Conservation (phyloP, 768 basidiomycete genomes). For the Candolleomyces eurysporus region DNA sequence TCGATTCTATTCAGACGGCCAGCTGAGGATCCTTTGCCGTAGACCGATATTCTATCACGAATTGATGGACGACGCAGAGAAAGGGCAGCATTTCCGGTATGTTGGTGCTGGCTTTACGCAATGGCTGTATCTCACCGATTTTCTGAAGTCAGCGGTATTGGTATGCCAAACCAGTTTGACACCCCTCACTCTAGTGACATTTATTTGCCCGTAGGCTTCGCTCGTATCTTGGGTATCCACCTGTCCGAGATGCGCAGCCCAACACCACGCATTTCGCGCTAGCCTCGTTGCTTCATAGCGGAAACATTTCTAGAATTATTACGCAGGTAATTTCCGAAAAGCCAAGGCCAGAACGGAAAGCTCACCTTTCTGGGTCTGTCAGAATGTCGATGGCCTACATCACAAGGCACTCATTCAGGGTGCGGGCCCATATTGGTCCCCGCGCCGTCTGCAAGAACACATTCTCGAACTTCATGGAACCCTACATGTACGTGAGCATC, state of each 20-base stretch:
- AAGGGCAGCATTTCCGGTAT: constrained; percentile 71
- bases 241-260: constrained; percentile 77
- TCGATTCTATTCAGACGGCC: not conserved
- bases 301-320: constrained; percentile 59
- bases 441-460: constrained; percentile 31
- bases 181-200: constrained; percentile 7
- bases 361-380: not conserved
- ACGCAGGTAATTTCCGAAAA: constrained; percentile 57
- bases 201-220: constrained; percentile 49
- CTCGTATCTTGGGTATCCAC: constrained; percentile 82
- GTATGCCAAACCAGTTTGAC: constrained; percentile 19
- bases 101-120: constrained; percentile 8
- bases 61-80: constrained; percentile 66
- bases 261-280: constrained; percentile 90
- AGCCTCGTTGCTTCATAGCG: constrained; percentile 75
- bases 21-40: constrained; percentile 1
- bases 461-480: constrained; percentile 90
- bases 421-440: constrained; percentile 30
- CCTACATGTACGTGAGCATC: constrained; percentile 53
- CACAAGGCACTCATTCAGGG: constrained; percentile 62
- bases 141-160: constrained; percentile 79
- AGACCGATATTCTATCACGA: constrained; percentile 83
- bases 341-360: not conserved
- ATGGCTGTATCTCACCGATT: not conserved
- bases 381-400: constrained; percentile 95